Conservation (phyloP, 2,329 filamentous ascomycete genomes). For the Colletotrichum sp. region DNA sequence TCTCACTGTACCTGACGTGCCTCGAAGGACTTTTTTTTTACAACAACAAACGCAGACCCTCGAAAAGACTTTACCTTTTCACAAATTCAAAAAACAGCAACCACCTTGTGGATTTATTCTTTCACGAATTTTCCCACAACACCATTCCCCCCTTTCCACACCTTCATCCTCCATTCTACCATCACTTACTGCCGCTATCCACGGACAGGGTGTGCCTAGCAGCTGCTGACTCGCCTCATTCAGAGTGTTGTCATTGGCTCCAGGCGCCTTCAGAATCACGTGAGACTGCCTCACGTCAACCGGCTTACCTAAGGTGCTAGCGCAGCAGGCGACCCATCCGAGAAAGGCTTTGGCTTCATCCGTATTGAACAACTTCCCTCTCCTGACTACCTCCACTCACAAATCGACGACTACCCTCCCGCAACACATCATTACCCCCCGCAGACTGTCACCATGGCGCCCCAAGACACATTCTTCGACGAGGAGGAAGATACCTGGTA, state of each 20-base stretch:
- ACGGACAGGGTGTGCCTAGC: slow-evolving; percentile 4
- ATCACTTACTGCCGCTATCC: not conserved
- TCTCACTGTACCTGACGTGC: not conserved
- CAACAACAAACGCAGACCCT: not conserved
- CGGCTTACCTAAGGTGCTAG: slow-evolving; percentile 13
- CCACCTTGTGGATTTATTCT: not conserved
- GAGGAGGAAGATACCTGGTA: slow-evolving; percentile 76
- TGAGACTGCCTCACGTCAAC: not conserved
- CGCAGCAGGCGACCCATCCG: slow-evolving; percentile 10
- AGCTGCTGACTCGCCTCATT: slow-evolving; percentile 15
- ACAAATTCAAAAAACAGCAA: not conserved
- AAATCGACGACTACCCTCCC: slow-evolving; percentile 7
- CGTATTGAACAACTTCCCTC: slow-evolving; percentile 24
- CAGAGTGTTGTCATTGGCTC: not conserved
- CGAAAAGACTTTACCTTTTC: not conserved
- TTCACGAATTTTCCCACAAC: not conserved
- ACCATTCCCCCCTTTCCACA: not conserved
- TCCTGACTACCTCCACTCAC: slow-evolving; percentile 18
- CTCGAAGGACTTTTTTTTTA: not conserved
- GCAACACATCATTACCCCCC: not conserved
- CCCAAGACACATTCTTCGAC: slow-evolving; percentile 74
- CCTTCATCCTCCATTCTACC: not conserved
- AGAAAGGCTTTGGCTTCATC: slow-evolving; percentile 22
- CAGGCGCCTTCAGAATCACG: not conserved
- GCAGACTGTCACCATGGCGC: slow-evolving; percentile 57